Evolutionary conservation across 2,329 filamentous ascomycete species (phyloP).

Genomic region (Diplodia scrobiculata): DNA sequence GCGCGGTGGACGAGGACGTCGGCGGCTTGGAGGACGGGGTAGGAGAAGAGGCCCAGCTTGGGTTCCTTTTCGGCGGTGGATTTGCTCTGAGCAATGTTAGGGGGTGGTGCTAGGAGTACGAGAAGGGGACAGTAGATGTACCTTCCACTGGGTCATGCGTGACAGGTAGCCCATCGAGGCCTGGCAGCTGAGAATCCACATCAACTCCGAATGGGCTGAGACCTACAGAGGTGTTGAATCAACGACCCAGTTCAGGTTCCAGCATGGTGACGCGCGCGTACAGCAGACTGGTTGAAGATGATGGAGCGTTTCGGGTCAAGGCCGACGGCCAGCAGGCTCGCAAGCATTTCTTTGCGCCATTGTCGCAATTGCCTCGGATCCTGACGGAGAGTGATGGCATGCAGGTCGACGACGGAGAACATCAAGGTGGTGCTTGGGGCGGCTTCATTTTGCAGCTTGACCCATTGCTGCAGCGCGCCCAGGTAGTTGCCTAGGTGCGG

Average conservation of each 20-base stretch:
- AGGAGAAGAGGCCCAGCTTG: slow-evolving; percentile 90
- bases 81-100: slow-evolving; percentile 62
- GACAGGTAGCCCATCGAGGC: slow-evolving; percentile 92
- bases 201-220: slow-evolving; percentile 79
- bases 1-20: slow-evolving; percentile 88
- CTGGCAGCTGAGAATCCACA: slow-evolving; percentile 95
- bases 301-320: slow-evolving; percentile 74
- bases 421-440: slow-evolving; percentile 63
- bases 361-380: slow-evolving; percentile 61
- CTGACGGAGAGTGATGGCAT: slow-evolving; percentile 83
- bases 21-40: slow-evolving; percentile 92
- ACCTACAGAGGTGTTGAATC: slow-evolving; percentile 53
- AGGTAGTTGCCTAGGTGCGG: slow-evolving; percentile 96
- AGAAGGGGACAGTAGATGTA: slow-evolving; percentile 41
- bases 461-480: slow-evolving; percentile 86
- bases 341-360: slow-evolving; percentile 73
- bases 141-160: slow-evolving; percentile 99
- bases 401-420: slow-evolving; percentile 89
- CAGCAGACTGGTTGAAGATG: slow-evolving; percentile 80
- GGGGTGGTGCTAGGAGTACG: not conserved
- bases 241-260: not conserved
- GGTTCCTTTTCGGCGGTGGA: slow-evolving; percentile 64
- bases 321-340: slow-evolving; percentile 79
- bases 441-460: slow-evolving; percentile 70
- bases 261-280: slow-evolving; percentile 47